Conservation (phyloP, 345 rosid genomes). For the Sonneratia caseolaris region DNA sequence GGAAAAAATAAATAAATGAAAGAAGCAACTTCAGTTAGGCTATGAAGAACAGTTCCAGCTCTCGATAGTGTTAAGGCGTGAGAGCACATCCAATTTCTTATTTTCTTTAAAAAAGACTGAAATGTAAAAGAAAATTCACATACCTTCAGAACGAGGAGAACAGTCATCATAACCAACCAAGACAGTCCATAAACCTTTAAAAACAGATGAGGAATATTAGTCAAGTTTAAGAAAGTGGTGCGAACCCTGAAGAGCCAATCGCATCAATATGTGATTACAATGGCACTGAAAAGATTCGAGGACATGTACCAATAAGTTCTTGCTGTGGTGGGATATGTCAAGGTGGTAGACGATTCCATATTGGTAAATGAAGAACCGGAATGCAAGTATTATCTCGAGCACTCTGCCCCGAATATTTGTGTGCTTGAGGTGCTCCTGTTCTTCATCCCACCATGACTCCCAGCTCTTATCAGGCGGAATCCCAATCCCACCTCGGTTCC, state of each 20-base stretch:
- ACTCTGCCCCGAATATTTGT: constrained; percentile 59
- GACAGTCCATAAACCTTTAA: constrained; percentile 81
- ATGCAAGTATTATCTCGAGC: constrained; percentile 64
- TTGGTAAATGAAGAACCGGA: constrained; percentile 80
- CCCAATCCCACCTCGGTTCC: constrained; percentile 88
- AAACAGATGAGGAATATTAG: constrained; percentile 6
- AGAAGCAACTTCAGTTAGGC: background rate
- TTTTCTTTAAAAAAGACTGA: background rate
- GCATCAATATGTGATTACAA: background rate
- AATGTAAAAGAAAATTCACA: background rate
- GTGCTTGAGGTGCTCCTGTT: constrained; percentile 72
- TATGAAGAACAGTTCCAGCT: background rate
- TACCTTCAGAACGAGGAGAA: constrained; percentile 79
- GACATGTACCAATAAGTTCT: constrained; percentile 39
- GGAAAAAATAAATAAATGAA: background rate
- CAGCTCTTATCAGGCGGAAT: constrained; percentile 59
- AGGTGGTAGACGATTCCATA: constrained; percentile 97
- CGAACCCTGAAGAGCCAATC: background rate
- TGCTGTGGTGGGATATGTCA: constrained; percentile 58
- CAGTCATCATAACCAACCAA: constrained; percentile 59
- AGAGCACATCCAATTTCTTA: background rate
- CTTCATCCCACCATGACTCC: constrained; percentile 98
- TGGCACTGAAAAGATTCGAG: constrained; percentile 7
- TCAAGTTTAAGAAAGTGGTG: background rate
- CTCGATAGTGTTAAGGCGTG: too few species aligned